These are phyloP conservation scores for Cucurbita moschata DNA, from an alignment of 306 rosid species.

Conservation along the genomic window DNA sequence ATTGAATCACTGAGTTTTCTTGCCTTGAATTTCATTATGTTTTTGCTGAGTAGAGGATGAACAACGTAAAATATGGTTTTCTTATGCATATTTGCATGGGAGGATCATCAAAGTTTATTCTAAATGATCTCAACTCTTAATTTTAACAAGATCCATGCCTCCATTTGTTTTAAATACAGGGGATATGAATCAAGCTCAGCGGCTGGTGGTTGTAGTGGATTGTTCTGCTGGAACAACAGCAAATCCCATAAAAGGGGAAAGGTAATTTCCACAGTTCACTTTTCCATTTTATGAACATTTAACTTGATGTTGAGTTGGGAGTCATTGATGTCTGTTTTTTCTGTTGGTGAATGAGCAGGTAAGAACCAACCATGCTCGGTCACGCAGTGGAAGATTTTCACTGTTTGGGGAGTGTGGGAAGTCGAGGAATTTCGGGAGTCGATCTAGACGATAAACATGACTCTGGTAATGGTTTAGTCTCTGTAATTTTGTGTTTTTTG, in stretches of 20 bases:
- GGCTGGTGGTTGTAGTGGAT: conserved; percentile 55
- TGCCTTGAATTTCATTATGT: background rate
- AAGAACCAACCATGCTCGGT: conserved; percentile 40
- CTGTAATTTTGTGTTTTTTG: conserved; percentile 16
- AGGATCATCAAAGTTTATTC: background rate
- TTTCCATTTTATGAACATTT: background rate
- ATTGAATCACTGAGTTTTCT: background rate
- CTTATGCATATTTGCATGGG: background rate
- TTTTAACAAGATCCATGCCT: background rate
- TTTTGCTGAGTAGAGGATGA: background rate
- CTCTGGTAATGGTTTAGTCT: conserved; percentile 3
- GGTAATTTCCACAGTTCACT: conserved; percentile 20
- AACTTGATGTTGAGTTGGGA: background rate
- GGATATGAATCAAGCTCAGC: conserved; percentile 71
- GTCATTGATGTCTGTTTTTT: background rate
- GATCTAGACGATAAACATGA: conserved; percentile 21
- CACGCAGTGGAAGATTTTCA: conserved; percentile 33
- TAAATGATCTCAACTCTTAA: background rate
- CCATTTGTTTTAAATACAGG: conserved; percentile 25
- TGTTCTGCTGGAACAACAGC: conserved; percentile 61
- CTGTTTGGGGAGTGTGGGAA: conserved; percentile 74
- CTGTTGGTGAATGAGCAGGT: conserved; percentile 33
- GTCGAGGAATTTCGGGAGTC: conserved; percentile 35
- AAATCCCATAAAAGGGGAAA: conserved; percentile 41
- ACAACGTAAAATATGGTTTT: background rate